These are phyloP conservation scores for Teunomyces barrocoloradensis DNA, from an alignment of 805 yeast species.

Conservation along the genomic window DNA sequence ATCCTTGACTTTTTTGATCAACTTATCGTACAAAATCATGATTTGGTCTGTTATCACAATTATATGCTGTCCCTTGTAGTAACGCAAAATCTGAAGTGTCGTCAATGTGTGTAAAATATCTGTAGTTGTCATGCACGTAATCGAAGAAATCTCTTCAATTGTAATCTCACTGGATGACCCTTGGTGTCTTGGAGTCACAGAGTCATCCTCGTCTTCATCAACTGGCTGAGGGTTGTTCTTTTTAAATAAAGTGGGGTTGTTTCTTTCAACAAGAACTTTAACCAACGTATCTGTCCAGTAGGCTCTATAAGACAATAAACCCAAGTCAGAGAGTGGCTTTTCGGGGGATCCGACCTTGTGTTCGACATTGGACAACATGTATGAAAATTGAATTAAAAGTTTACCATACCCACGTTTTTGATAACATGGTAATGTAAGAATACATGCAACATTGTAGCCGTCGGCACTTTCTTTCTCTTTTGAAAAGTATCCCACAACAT, in stretches of 20 bases:
- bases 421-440: constrained; percentile 91
- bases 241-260: constrained; percentile 35
- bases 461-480: constrained; percentile 97
- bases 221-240: constrained; percentile 34
- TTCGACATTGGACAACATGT: constrained; percentile 84
- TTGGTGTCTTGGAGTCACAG: constrained; percentile 16
- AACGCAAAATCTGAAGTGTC: constrained; percentile 83
- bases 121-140: constrained; percentile 93
- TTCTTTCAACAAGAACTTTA: constrained; percentile 62
- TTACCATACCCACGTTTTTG: constrained; percentile 95
- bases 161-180: constrained; percentile 51
- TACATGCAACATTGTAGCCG: constrained; percentile 95
- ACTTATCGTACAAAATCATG: constrained; percentile 68
- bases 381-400: constrained; percentile 87
- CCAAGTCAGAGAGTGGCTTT: constrained; percentile 93
- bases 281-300: constrained; percentile 93
- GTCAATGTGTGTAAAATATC: constrained; percentile 93
- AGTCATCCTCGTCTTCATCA: constrained; percentile 14
- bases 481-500: constrained; percentile 93
- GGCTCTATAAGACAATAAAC: constrained; percentile 88
- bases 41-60: constrained; percentile 84
- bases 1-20: constrained; percentile 48
- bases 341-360: constrained; percentile 95
- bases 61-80: constrained; percentile 93
- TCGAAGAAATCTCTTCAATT: constrained; percentile 83